A percentile compares a stretch with the other conserved stretches of the same genome.
Conservation (phyloP, 176 grass and related monocot species). For the Raddia distichophylla region DNA sequence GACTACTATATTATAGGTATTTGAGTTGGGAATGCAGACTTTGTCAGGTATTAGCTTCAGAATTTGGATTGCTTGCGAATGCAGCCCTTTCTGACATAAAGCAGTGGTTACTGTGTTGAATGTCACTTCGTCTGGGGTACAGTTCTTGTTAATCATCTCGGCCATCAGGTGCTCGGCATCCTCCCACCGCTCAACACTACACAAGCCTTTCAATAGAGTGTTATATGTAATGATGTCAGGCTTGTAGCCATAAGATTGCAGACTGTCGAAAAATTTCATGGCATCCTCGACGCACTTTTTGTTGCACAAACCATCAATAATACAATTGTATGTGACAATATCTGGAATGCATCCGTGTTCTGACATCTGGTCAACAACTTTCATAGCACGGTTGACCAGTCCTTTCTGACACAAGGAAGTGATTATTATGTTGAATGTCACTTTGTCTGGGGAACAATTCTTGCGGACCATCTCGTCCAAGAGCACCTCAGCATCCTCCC, state of each 20-base stretch:
- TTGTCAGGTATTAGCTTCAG: neutral
- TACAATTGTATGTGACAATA: constrained; percentile 52
- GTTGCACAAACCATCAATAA: constrained; percentile 54
- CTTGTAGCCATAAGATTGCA: constrained; percentile 44
- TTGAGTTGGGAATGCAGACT: neutral
- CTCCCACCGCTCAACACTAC: constrained; percentile 22
- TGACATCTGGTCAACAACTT: constrained; percentile 53
- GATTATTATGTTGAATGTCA: constrained; percentile 56
- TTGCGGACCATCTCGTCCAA: constrained; percentile 49
- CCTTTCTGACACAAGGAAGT: constrained; percentile 58
- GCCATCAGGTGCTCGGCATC: constrained; percentile 30
- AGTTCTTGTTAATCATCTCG: constrained; percentile 24
- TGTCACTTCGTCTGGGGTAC: constrained; percentile 28
- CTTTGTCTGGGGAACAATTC: constrained; percentile 49
- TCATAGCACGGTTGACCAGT: constrained; percentile 38
- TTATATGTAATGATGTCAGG: constrained; percentile 62
- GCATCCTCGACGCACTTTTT: constrained; percentile 46
- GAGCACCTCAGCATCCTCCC: constrained; percentile 63
- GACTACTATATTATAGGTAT: neutral
- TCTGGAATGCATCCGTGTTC: constrained; percentile 57
- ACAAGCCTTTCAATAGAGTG: constrained; percentile 48
- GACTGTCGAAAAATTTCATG: constrained; percentile 38
- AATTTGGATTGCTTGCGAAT: neutral
- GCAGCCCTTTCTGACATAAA: constrained; percentile 47
- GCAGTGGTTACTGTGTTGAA: constrained; percentile 37